Conservation (phyloP, 352 stramenopile species). For the Phytopythium litorale region DNA sequence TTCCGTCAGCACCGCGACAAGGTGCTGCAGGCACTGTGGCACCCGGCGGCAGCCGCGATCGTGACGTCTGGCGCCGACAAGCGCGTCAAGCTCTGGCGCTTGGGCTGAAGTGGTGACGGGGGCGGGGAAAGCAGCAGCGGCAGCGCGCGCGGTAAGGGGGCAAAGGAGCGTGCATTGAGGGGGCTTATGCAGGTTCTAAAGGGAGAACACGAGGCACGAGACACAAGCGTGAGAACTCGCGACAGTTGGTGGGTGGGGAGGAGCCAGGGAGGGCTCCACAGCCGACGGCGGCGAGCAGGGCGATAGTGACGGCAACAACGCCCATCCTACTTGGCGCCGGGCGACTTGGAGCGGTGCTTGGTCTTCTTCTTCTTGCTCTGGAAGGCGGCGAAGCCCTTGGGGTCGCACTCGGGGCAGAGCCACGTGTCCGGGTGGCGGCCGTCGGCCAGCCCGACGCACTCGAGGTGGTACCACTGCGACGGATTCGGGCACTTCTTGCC, state of each 20-base stretch:
- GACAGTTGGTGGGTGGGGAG: not conserved
- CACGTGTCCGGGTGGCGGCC: constrained; percentile 81
- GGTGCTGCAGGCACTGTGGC: constrained; percentile 65
- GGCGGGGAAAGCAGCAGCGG: not conserved
- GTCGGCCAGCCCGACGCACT: constrained; percentile 81
- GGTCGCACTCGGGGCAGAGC: constrained; percentile 84
- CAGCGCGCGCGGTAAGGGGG: constrained; percentile 7
- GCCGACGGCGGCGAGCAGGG: not conserved
- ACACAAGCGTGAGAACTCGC: not conserved
- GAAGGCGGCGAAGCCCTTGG: constrained; percentile 71
- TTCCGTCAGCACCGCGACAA: constrained; percentile 65
- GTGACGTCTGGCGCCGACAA: constrained; percentile 62
- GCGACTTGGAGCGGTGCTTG: constrained; percentile 76
- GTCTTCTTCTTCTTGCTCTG: constrained; percentile 87
- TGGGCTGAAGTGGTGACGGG: constrained; percentile 18
- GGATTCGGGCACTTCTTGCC: constrained; percentile 85
- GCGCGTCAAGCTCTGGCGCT: constrained; percentile 59
- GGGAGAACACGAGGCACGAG: constrained; percentile 1
- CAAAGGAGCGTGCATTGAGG: not conserved
- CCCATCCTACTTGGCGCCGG: constrained; percentile 47
- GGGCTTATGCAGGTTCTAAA: constrained; percentile 9
- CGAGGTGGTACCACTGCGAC: constrained; percentile 87
- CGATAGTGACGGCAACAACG: not conserved
- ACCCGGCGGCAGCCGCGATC: constrained; percentile 48
- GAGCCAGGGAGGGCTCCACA: not conserved